These are phyloP conservation scores for Hyparrhenia diplandra DNA, from an alignment of 176 grass and related monocot genomes.

Conservation along the genomic window DNA sequence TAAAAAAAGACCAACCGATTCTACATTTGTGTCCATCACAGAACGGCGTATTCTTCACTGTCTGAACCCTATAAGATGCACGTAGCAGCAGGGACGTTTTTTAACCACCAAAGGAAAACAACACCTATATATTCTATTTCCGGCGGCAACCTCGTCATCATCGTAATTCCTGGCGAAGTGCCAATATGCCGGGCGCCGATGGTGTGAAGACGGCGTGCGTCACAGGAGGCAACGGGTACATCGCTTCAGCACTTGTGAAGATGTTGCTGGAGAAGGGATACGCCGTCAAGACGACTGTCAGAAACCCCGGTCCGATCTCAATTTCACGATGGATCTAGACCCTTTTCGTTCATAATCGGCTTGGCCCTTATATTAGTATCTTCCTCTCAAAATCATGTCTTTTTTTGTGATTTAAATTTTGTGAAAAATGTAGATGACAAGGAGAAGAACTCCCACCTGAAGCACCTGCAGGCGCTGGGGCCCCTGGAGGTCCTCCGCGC, in stretches of 20 bases:
- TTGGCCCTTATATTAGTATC: no score
- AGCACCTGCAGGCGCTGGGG: not conserved
- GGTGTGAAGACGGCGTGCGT: slow-evolving; percentile 40
- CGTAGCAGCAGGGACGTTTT: no score
- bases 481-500: not conserved
- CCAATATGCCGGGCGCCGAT: not conserved
- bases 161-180: not conserved
- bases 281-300: slow-evolving; percentile 48
- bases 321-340: no score
- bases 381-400: not conserved
- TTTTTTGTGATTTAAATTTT: not conserved
- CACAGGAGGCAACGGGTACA: slow-evolving; percentile 53
- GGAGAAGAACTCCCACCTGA: slow-evolving; percentile 10
- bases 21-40: no score
- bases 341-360: no score
- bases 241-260: slow-evolving; percentile 45
- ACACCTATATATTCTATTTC: no score
- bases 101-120: no score
- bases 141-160: no score
- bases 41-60: no score
- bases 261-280: slow-evolving; percentile 57
- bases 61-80: no score
- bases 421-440: slow-evolving; percentile 28
- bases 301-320: slow-evolving; percentile 33
- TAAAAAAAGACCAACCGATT: no score